Percentiles rank a stretch among this genome's conserved stretches.
Evolutionary conservation across 176 grass and related monocot genomes (phyloP).

Genomic region (Themeda triandra): DNA sequence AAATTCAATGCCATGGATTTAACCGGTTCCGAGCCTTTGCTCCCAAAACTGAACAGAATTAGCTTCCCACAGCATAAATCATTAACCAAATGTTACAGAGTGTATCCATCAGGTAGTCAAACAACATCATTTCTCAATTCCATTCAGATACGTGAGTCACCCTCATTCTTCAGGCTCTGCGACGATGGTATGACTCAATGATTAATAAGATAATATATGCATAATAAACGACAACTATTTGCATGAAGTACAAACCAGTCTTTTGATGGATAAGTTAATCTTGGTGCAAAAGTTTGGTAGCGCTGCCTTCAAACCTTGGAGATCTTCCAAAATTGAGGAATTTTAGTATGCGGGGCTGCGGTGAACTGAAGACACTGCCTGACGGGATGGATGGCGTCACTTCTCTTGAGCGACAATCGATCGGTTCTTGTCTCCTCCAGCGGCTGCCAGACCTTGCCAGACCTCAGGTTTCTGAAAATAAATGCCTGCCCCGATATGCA

Average conservation of each 20-base stretch:
- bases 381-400: too few relatives aligned
- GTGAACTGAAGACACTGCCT: too few relatives aligned
- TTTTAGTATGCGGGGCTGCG: too few relatives aligned
- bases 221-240: neutral
- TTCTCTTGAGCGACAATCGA: too few relatives aligned
- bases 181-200: slow-evolving; percentile 5
- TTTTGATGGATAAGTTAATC: too few relatives aligned
- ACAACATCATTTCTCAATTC: neutral
- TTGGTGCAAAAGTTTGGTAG: too few relatives aligned
- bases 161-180: slow-evolving; percentile 59
- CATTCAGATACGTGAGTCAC: slow-evolving; percentile 28
- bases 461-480: too few relatives aligned
- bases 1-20: neutral
- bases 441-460: too few relatives aligned
- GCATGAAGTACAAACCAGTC: slow-evolving; percentile 56
- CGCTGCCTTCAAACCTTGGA: too few relatives aligned
- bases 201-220: neutral
- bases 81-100: neutral
- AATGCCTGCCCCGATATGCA: too few relatives aligned
- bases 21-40: neutral
- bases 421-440: too few relatives aligned
- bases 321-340: too few relatives aligned
- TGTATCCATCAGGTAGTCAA: neutral
- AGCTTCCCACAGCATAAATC: neutral
- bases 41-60: neutral